A percentile compares a stretch with the other conserved stretches of the same genome.
These are phyloP conservation scores for Poteriospumella lacustris DNA, from an alignment of 108 stramenopile species.

Conservation along the genomic window DNA sequence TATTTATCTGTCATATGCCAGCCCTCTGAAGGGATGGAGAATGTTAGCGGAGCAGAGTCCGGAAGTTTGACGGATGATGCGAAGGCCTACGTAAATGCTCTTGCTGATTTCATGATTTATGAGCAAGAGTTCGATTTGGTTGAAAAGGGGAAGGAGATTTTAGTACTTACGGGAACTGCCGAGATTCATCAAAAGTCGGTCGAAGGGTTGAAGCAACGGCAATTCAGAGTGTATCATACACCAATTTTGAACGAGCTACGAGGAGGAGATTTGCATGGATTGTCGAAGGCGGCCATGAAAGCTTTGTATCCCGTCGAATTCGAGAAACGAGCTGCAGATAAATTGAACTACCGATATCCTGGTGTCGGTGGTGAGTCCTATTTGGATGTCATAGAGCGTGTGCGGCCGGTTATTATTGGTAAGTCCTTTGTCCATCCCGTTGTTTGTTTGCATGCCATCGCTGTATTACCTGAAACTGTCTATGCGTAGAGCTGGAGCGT, in stretches of 20 bases:
- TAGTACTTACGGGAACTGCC: slow-evolving; percentile 49
- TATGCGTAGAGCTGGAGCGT: not conserved
- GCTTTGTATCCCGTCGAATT: slow-evolving; percentile 45
- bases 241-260: slow-evolving; percentile 52
- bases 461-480: not conserved
- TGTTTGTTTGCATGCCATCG: not conserved
- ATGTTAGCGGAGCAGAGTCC: not conserved
- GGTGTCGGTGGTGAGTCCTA: slow-evolving; percentile 57
- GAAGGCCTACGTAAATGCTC: slow-evolving; percentile 35
- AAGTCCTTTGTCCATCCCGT: not conserved
- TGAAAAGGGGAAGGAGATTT: slow-evolving; percentile 42
- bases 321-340: slow-evolving; percentile 42
- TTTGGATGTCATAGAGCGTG: slow-evolving; percentile 55
- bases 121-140: slow-evolving; percentile 31
- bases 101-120: slow-evolving; percentile 42
- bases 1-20: slow-evolving; percentile 27
- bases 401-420: slow-evolving; percentile 52
- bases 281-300: slow-evolving; percentile 39
- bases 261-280: slow-evolving; percentile 47
- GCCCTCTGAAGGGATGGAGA: too few species aligned
- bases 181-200: slow-evolving; percentile 31
- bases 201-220: slow-evolving; percentile 37
- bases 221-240: slow-evolving; percentile 42
- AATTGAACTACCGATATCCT: slow-evolving; percentile 53
- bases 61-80: slow-evolving; percentile 44